Evolutionary conservation across 129 eudicot species (phyloP).

Genomic region (Kitagawia praeruptora): DNA sequence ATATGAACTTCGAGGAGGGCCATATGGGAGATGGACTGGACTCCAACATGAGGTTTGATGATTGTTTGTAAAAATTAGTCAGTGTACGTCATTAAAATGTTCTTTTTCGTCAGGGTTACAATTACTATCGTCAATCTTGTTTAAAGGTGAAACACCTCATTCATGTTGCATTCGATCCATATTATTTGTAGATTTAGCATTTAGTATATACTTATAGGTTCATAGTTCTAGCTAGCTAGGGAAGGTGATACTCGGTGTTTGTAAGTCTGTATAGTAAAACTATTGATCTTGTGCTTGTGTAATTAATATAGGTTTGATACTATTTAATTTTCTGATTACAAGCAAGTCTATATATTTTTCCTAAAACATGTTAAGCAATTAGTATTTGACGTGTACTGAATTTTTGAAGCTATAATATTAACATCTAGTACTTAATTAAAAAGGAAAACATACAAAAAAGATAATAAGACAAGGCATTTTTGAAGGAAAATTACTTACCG

Average conservation of each 20-base stretch:
- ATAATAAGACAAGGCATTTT: background rate
- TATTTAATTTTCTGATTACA: background rate
- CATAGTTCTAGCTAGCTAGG: background rate
- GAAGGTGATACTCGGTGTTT: background rate
- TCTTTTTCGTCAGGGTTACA: background rate
- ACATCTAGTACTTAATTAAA: no score
- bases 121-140: background rate
- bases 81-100: background rate
- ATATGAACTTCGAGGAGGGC: constrained; percentile 29
- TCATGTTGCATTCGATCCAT: background rate
- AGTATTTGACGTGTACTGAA: no score
- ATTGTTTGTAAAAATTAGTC: background rate
- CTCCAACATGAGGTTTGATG: constrained; percentile 24
- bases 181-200: background rate
- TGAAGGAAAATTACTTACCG: background rate
- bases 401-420: no score
- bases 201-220: background rate
- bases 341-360: background rate
- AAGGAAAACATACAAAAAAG: no score
- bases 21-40: constrained; percentile 13
- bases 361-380: no score
- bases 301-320: background rate
- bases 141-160: background rate
- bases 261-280: background rate
- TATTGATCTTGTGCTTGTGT: background rate